These are phyloP conservation scores for Candida khao-thaluensis DNA, from an alignment of 805 yeast species.

Conservation along the genomic window DNA sequence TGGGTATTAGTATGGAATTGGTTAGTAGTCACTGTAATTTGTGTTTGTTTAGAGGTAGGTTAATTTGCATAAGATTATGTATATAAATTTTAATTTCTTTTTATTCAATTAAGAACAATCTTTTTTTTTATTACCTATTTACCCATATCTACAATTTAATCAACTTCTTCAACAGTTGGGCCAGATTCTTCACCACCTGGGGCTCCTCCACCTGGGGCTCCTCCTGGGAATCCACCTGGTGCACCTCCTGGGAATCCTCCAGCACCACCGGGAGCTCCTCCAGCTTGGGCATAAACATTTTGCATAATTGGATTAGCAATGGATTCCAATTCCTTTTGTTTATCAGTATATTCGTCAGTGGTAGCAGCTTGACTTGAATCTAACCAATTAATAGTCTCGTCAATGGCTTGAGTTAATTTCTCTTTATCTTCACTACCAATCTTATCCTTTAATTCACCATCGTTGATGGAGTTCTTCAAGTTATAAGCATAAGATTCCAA, in stretches of 20 bases:
- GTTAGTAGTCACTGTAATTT: slow-evolving; percentile 26
- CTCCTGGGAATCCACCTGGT: slow-evolving; percentile 35
- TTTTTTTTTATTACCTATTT: slow-evolving; percentile 5
- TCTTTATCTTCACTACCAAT: slow-evolving; percentile 44
- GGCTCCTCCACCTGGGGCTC: slow-evolving; percentile 19
- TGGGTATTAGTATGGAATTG: slow-evolving; percentile 28
- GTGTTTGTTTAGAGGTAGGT: slow-evolving; percentile 29
- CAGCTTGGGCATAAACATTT: slow-evolving; percentile 32
- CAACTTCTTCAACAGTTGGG: slow-evolving; percentile 20
- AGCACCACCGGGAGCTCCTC: slow-evolving; percentile 33
- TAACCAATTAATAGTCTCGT: slow-evolving; percentile 42
- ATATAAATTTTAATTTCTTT: too few species aligned
- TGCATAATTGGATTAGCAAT: slow-evolving; percentile 41
- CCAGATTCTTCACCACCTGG: slow-evolving; percentile 17
- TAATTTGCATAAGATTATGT: too few species aligned
- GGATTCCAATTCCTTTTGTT: slow-evolving; percentile 39
- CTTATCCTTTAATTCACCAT: slow-evolving; percentile 46
- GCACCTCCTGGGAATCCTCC: slow-evolving; percentile 36
- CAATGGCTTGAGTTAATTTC: slow-evolving; percentile 50
- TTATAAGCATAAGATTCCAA: slow-evolving; percentile 87
- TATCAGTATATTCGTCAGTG: slow-evolving; percentile 41
- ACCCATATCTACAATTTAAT: slow-evolving; percentile 7
- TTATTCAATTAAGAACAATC: too few species aligned
- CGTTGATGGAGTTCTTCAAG: slow-evolving; percentile 66
- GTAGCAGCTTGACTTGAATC: slow-evolving; percentile 39